Evolutionary conservation across 108 stramenopile genomes (phyloP).

Genomic region (Skeletonema potamos): DNA sequence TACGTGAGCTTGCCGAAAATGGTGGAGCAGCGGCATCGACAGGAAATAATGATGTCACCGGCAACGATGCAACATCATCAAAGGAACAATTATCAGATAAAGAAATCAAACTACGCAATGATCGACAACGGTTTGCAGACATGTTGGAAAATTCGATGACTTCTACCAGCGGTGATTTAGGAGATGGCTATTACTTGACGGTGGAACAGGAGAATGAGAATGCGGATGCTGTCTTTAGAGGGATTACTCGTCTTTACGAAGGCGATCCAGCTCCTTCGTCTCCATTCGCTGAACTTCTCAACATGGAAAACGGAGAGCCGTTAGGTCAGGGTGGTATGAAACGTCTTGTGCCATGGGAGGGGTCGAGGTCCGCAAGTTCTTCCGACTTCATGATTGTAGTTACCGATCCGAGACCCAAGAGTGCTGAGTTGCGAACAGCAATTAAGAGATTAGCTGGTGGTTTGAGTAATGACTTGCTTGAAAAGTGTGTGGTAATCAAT

Average conservation of each 20-base stretch:
- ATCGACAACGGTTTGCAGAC: slow-evolving; percentile 72
- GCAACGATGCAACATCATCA: not conserved
- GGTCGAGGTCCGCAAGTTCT: slow-evolving; percentile 2
- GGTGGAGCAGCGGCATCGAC: not conserved
- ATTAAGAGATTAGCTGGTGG: slow-evolving; percentile 33
- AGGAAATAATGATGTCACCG: not conserved
- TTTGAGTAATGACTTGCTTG: slow-evolving; percentile 50
- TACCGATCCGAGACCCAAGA: slow-evolving; percentile 74
- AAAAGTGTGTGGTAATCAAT: slow-evolving; percentile 63
- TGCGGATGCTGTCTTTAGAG: slow-evolving; percentile 57
- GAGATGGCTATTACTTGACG: slow-evolving; percentile 57
- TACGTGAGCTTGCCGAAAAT: slow-evolving; percentile 36
- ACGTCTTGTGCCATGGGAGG: slow-evolving; percentile 65
- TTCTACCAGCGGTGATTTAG: slow-evolving; percentile 33
- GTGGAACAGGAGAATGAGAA: slow-evolving; percentile 79
- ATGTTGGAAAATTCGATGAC: slow-evolving; percentile 51
- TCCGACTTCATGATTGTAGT: slow-evolving; percentile 64
- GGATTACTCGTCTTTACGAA: slow-evolving; percentile 67
- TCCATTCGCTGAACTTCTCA: slow-evolving; percentile 66
- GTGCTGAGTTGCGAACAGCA: slow-evolving; percentile 58
- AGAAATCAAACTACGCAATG: slow-evolving; percentile 77
- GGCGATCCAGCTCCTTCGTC: slow-evolving; percentile 77
- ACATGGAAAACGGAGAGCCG: slow-evolving; percentile 53
- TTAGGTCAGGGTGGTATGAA: slow-evolving; percentile 43
- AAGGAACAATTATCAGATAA: slow-evolving; percentile 43